phyloP scores from a whole-genome alignment of 768 basidiomycete species.

The Lyophyllum decastes region DNA sequence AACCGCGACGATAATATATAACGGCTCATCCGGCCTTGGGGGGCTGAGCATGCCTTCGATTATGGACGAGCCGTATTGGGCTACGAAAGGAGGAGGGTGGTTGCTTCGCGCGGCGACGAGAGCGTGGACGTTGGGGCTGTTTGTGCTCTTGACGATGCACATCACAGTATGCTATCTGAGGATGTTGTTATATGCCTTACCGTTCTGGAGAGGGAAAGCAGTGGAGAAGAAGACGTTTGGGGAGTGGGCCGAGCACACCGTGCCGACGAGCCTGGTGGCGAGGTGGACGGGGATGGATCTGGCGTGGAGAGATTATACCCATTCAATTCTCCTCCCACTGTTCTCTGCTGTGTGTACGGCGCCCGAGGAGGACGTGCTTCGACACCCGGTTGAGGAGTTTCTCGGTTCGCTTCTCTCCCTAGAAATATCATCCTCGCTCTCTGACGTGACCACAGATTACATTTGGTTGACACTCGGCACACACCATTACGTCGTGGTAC shows the following conservation, averaged over 20 bases:
- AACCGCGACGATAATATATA: constrained; percentile 60
- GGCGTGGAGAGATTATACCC: constrained; percentile 53
- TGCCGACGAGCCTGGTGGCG: constrained; percentile 42
- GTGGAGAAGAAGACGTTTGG: constrained; percentile 42
- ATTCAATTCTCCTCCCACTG: constrained; percentile 57
- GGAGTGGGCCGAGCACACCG: constrained; percentile 46
- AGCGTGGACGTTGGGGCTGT: constrained; percentile 34
- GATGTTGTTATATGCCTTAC: constrained; percentile 42
- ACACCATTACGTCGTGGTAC: constrained; percentile 63
- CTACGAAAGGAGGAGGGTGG: constrained; percentile 18
- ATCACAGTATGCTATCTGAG: constrained; percentile 48
- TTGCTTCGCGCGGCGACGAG: constrained; percentile 19
- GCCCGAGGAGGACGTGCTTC: constrained; percentile 49
- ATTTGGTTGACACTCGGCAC: constrained; percentile 68
- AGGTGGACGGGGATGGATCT: constrained; percentile 47
- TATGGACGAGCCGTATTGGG: constrained; percentile 24
- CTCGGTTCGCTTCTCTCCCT: constrained; percentile 48
- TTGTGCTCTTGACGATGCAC: constrained; percentile 42
- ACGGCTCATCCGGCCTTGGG: constrained; percentile 56
- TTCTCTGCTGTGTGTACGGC: constrained; percentile 78
- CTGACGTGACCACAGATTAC: constrained; percentile 49
- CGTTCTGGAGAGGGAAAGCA: constrained; percentile 34
- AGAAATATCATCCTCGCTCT: not conserved
- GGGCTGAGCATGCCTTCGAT: constrained; percentile 55
- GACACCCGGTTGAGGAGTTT: constrained; percentile 64